Evolutionary conservation across 2,329 filamentous ascomycete genomes (phyloP).

Genomic region (Neopestalotiopsis clavispora): DNA sequence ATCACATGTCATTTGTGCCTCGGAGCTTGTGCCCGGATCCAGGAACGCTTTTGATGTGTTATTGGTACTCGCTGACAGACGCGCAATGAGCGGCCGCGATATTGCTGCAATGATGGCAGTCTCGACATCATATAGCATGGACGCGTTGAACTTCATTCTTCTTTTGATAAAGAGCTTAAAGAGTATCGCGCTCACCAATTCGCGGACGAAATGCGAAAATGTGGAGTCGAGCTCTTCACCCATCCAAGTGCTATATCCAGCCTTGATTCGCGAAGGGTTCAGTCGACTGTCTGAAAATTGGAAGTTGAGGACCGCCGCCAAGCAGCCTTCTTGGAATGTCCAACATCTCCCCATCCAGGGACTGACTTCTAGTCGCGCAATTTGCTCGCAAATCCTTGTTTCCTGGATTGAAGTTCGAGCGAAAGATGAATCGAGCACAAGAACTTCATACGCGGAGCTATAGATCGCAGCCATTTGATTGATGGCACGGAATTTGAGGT

Average conservation of each 20-base stretch:
- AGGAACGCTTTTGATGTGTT: background rate
- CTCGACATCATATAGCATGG: background rate
- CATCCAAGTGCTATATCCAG: background rate
- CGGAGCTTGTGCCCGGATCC: background rate
- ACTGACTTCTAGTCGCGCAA: background rate
- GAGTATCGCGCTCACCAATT: background rate
- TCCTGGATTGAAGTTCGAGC: background rate
- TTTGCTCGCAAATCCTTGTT: too few relatives aligned
- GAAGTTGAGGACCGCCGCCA: background rate
- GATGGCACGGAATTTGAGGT: background rate
- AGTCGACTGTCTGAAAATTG: background rate
- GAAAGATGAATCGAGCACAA: background rate
- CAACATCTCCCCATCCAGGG: constrained; percentile 2
- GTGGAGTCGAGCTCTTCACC: background rate
- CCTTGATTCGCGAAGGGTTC: background rate
- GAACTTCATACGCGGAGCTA: background rate
- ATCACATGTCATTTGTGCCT: background rate
- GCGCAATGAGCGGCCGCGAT: background rate
- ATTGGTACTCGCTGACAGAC: background rate
- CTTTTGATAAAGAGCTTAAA: background rate
- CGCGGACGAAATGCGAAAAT: background rate
- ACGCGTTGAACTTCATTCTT: background rate
- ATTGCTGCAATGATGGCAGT: background rate
- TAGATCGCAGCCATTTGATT: background rate
- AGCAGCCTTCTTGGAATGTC: constrained; percentile 8